A percentile compares a stretch with the other conserved stretches of the same genome.
phyloP scores from a whole-genome alignment of 768 basidiomycete genomes.

The Amanita pallidorosea region DNA sequence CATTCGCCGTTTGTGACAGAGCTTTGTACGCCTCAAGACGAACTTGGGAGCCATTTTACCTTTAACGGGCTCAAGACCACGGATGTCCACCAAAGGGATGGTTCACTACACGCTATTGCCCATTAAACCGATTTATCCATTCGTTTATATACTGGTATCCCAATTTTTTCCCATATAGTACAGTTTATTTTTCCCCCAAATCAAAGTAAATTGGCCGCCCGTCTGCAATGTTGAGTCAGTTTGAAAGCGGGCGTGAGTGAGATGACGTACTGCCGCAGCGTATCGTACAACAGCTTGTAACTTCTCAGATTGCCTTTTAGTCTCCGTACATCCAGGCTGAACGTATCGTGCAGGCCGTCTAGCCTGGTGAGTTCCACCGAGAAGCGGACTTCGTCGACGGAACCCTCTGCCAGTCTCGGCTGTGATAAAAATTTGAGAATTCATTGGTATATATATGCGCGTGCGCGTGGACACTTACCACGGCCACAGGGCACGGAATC shows the following conservation, averaged over 20 bases:
- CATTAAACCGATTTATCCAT: not conserved
- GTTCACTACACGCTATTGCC: not conserved
- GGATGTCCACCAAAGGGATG: not conserved
- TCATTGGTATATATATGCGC: not conserved
- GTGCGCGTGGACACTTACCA: not conserved
- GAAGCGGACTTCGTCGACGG: conserved; percentile 87
- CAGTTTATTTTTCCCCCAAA: not conserved
- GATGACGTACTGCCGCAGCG: conserved; percentile 21
- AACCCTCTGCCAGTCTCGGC: conserved; percentile 7
- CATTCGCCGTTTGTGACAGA: not conserved
- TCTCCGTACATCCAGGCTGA: conserved; percentile 80
- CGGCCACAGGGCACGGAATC: not conserved
- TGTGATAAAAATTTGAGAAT: too few relatives aligned
- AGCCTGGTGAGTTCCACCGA: conserved; percentile 85
- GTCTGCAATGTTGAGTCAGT: not conserved
- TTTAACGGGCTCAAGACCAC: not conserved
- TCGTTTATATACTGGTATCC: not conserved
- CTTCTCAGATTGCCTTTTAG: conserved; percentile 79
- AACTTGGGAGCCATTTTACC: not conserved
- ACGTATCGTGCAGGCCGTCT: conserved; percentile 72
- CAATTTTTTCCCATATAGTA: not conserved
- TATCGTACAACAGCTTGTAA: conserved; percentile 78
- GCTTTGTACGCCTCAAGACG: conserved; percentile 3
- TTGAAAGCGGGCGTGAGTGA: too few relatives aligned
- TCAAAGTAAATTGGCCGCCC: not conserved